Conservation (phyloP, 1,284 basidiomycete species). For the Jaminaea rosea region DNA sequence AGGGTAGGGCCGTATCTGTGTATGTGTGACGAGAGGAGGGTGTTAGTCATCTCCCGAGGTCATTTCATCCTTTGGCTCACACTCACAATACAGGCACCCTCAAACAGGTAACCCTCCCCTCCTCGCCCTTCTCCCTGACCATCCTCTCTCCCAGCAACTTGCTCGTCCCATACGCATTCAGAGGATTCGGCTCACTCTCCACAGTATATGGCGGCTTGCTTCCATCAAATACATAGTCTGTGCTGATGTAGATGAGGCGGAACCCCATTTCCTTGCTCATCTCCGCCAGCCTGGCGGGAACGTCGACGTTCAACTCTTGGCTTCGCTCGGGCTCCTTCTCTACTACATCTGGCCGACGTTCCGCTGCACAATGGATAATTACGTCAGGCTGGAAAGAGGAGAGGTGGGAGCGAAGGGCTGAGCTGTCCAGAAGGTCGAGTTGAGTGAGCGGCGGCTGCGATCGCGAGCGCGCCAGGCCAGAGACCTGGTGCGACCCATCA, state of each 20-base stretch:
- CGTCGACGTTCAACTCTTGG: conserved; percentile 50
- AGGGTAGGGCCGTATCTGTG: neutral
- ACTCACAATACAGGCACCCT: conserved; percentile 47
- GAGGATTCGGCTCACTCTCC: conserved; percentile 49
- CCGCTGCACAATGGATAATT: conserved; percentile 52
- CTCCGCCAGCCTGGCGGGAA: conserved; percentile 48
- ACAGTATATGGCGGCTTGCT: conserved; percentile 50
- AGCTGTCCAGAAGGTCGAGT: conserved; percentile 50
- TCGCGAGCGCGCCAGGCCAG: conserved; percentile 49
- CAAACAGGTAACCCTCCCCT: conserved; percentile 43
- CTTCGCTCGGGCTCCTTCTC: conserved; percentile 49
- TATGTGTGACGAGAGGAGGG: neutral
- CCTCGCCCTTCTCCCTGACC: conserved; percentile 29
- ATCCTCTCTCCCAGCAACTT: conserved; percentile 44
- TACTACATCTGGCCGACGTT: conserved; percentile 48
- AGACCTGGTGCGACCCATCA: conserved; percentile 31
- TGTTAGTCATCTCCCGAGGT: neutral
- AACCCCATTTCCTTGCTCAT: conserved; percentile 28
- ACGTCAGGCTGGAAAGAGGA: conserved; percentile 46
- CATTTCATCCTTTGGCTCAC: neutral
- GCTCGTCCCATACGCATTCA: conserved; percentile 50
- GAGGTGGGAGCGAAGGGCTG: conserved; percentile 48
- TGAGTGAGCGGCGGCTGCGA: conserved; percentile 44
- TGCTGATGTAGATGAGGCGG: conserved; percentile 51
- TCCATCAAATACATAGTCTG: conserved; percentile 47